Evolutionary conservation across 805 yeast species (phyloP), one percentile per base, ranked within the genome.

Genomic region (Metschnikowia koreensis): DNA sequence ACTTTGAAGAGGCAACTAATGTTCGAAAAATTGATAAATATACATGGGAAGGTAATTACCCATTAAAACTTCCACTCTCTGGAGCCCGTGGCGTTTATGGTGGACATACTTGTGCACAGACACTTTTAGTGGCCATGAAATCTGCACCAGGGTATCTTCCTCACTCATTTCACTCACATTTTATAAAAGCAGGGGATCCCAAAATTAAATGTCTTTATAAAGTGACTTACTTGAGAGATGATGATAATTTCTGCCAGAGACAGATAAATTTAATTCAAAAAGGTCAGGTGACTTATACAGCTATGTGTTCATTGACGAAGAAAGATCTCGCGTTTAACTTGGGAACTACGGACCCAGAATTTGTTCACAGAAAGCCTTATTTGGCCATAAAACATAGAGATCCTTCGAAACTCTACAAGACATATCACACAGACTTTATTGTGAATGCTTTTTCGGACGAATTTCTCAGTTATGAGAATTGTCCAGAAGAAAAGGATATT

Each of bases 51-150:
- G 77, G 77, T 1, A 68, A 63, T 0, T 64, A 65, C 44, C 74
- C 75, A 6, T 63, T 74, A 27, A 52, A 66, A 38, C 60, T 69
- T 5, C 78, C 78, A 0, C 47, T 72, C 10, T 48, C 56, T 3
- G 78, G 81, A 0, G 86, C 87, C 2, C 69, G 85, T 41, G 89
- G 89, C 1, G 81, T 85, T 0, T 86, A 84, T 68, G 91, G 91
- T 1, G 91, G 92, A 9, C 81, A 84, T 16, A 68, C 82, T 41
- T 81, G 83, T 15, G 87, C 88, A 0, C 91, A 86, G 59, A 71
- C 89, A 2, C 66, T 85, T 3, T 64, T 79, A 52, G 89, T 88
- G 6, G 83, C 86, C 2, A 69, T 84, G 34, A 72, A 76, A 45
- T 77, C 82, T 7, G 68, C 75, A 1, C 70, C 61, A 22, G 57